phyloP scores from a whole-genome alignment of 2,329 filamentous ascomycete genomes.

The Fusarium brevicatenulatum region DNA sequence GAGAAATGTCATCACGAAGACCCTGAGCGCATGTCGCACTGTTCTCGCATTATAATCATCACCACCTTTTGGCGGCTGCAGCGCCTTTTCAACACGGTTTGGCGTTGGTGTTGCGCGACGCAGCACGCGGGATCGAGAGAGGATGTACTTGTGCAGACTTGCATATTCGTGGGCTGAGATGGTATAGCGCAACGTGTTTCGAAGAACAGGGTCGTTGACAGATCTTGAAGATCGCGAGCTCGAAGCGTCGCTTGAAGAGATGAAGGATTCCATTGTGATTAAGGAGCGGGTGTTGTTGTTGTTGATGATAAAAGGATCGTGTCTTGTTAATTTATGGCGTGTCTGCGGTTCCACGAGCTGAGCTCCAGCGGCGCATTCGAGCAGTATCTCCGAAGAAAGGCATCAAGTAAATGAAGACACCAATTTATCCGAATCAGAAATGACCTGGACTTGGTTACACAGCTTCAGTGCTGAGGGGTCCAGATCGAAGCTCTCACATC shows the following conservation, averaged over 20 bases:
- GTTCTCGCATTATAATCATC: slow-evolving; percentile 78
- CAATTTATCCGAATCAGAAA: background rate
- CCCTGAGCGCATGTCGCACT: slow-evolving; percentile 74
- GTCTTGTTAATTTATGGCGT: slow-evolving; percentile 13
- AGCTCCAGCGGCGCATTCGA: slow-evolving; percentile 43
- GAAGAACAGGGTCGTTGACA: slow-evolving; percentile 73
- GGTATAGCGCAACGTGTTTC: slow-evolving; percentile 87
- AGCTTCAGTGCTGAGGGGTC: slow-evolving; percentile 15
- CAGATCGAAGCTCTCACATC: slow-evolving; percentile 27
- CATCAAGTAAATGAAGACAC: slow-evolving; percentile 33
- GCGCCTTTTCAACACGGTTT: slow-evolving; percentile 59
- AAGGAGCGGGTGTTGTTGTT: slow-evolving; percentile 5
- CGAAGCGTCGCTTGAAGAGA: slow-evolving; percentile 36
- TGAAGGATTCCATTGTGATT: slow-evolving; percentile 35
- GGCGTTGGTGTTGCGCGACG: slow-evolving; percentile 66
- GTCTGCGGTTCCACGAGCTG: slow-evolving; percentile 38
- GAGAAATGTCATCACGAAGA: slow-evolving; percentile 72
- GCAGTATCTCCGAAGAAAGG: slow-evolving; percentile 23
- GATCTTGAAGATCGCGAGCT: slow-evolving; percentile 35
- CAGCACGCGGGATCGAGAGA: slow-evolving; percentile 74
- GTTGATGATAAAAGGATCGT: slow-evolving; percentile 15
- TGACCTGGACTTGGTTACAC: background rate
- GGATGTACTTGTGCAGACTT: slow-evolving; percentile 81
- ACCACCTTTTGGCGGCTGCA: slow-evolving; percentile 50
- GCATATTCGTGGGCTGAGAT: slow-evolving; percentile 88